Conservation (phyloP, 495 filamentous ascomycete species). For the Penicillium bovifimosum region DNA sequence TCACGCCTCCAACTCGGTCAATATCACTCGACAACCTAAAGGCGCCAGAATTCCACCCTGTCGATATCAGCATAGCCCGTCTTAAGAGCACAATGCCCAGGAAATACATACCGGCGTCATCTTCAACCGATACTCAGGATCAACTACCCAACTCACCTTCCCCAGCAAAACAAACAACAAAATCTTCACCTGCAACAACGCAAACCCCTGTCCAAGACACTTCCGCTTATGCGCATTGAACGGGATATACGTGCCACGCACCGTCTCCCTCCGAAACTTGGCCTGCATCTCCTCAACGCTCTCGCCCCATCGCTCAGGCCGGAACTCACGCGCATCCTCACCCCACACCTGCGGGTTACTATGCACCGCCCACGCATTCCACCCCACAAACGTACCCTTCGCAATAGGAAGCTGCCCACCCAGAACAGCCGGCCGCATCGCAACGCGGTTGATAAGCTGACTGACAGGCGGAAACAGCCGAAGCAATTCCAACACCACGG, state of each 20-base stretch:
- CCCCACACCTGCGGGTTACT: slow-evolving; percentile 30
- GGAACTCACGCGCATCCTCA: slow-evolving; percentile 21
- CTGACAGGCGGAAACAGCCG: slow-evolving; percentile 38
- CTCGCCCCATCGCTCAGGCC: slow-evolving; percentile 34
- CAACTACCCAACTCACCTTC: slow-evolving; percentile 24
- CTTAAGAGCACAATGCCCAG: too few species aligned
- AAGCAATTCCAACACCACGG: slow-evolving; percentile 35
- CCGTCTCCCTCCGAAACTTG: slow-evolving; percentile 22
- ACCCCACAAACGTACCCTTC: slow-evolving; percentile 31
- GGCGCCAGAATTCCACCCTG: slow-evolving; percentile 6
- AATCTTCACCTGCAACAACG: slow-evolving; percentile 31
- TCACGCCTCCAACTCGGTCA: slow-evolving; percentile 1
- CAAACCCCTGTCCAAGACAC: slow-evolving; percentile 35
- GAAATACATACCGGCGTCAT: slow-evolving; percentile 32
- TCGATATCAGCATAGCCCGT: background rate
- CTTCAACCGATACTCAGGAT: slow-evolving; percentile 26
- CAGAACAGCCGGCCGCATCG: slow-evolving; percentile 6
- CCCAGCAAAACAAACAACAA: slow-evolving; percentile 28
- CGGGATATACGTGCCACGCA: slow-evolving; percentile 31
- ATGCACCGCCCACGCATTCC: slow-evolving; percentile 33
- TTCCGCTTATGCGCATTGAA: slow-evolving; percentile 33
- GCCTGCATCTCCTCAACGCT: slow-evolving; percentile 27
- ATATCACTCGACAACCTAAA: slow-evolving; percentile 3
- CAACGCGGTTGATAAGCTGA: slow-evolving; percentile 32
- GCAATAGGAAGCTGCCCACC: slow-evolving; percentile 27